Conservation (phyloP, 1,139 yeast species). For the Starmera stellimalicola region DNA sequence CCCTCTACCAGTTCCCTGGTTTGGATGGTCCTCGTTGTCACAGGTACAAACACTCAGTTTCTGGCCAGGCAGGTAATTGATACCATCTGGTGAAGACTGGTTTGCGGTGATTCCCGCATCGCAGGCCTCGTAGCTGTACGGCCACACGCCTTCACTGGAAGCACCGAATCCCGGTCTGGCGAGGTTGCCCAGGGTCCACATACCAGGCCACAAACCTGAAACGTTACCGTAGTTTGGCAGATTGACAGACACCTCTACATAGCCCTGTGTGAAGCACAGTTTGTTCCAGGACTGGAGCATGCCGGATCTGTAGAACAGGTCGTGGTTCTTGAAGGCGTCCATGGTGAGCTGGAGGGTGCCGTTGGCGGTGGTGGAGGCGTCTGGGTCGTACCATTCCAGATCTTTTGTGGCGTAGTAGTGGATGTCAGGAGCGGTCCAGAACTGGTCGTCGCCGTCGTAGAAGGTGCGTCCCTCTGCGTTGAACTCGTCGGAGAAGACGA, state of each 20-base stretch:
- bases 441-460: slow-evolving; percentile 56
- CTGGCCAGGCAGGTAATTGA: slow-evolving; percentile 52
- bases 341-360: slow-evolving; percentile 40
- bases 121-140: slow-evolving; percentile 48
- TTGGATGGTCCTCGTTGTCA: slow-evolving; percentile 48
- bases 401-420: slow-evolving; percentile 53
- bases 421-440: slow-evolving; percentile 47
- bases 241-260: slow-evolving; percentile 39
- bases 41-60: slow-evolving; percentile 48
- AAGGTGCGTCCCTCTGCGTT: slow-evolving; percentile 53
- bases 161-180: slow-evolving; percentile 58
- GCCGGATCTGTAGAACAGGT: slow-evolving; percentile 49
- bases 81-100: slow-evolving; percentile 54
- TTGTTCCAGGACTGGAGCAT: slow-evolving; percentile 57
- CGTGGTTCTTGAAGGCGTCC: slow-evolving; percentile 50
- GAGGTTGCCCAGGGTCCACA: slow-evolving; percentile 56
- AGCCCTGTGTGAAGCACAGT: slow-evolving; percentile 50
- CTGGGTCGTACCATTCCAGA: slow-evolving; percentile 63
- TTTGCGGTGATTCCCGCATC: slow-evolving; percentile 62
- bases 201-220: slow-evolving; percentile 56
- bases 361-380: slow-evolving; percentile 43
- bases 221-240: slow-evolving; percentile 47
- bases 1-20: slow-evolving; percentile 50
- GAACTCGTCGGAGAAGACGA: slow-evolving; percentile 53
- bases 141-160: slow-evolving; percentile 60